Base-by-base conservation (phyloP, 2,329 filamentous ascomycete genomes). In the Alternaria infectoria region DNA sequence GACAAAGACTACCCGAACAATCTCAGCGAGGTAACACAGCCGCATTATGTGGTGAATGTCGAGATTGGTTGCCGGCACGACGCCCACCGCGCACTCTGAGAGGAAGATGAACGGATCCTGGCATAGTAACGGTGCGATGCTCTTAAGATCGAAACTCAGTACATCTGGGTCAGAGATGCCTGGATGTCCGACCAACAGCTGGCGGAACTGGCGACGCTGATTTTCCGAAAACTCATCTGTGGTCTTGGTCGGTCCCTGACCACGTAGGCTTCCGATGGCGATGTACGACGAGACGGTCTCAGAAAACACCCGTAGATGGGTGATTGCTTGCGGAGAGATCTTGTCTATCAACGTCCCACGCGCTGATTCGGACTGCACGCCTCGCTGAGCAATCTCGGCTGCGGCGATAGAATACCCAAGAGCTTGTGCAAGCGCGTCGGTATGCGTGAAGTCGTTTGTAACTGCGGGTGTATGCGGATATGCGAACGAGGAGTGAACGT, bases 311-410 rank as follows among this genome's bases (percentile, higher is more conserved):
- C 94, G 91, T 26, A 99, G 85, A 77, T 98, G 93, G 2, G 92
- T 96, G 63, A 99, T 83, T 2, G 88, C 87, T 77, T 97, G 90
- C 60, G 95, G 91, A 0, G 96, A 90, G 55, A 98, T 91, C 73
- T 90, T 93, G 69, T 95, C 91, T 19, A 98, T 81, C 49, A 98
- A 82, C 6, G 91, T 95, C 78, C 89, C 86, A 57, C 92, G 90
- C 23, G 75, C 57, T 50, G 88, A 86, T 67, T 91, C 88, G 21
- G 89, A 89, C 70, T 93, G 91, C 4, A 93, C 85, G 7, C 96
- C 96, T 71, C 96, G 91, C 77, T 97, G 93, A 67, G 94, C 90
- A 68, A 98, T 97, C 81, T 99, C 96, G 5, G 92, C 89, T 0
- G 93, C 90, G 9, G 93, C 90, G 62, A 99, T 93, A 0, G 94